Conservation (phyloP, 108 stramenopile genomes). For the Cyclotella kingstonii region DNA sequence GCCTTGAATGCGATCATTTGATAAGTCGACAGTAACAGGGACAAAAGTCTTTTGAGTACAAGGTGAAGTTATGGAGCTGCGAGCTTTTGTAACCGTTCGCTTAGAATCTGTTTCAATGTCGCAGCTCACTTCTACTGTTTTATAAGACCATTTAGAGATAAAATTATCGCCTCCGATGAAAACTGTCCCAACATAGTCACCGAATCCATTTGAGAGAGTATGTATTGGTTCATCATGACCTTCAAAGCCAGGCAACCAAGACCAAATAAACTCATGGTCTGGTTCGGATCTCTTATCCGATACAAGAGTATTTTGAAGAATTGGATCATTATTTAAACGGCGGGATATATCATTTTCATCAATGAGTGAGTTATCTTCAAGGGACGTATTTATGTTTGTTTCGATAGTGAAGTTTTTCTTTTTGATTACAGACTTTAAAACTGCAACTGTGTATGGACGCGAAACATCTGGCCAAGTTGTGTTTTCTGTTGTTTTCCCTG, state of each 20-base stretch:
- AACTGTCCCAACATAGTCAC: constrained; percentile 69
- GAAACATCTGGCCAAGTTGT: constrained; percentile 76
- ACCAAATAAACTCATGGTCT: constrained; percentile 86
- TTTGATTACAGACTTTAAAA: constrained; percentile 75
- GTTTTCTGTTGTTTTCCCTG: constrained; percentile 63
- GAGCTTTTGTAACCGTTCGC: constrained; percentile 21
- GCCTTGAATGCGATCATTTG: constrained; percentile 65
- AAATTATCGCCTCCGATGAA: constrained; percentile 93
- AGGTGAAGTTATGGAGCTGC: constrained; percentile 16
- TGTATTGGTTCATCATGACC: constrained; percentile 90
- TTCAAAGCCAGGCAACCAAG: constrained; percentile 93
- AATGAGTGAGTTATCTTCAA: constrained; percentile 19
- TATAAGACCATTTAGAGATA: constrained; percentile 79
- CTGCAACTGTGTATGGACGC: constrained; percentile 79
- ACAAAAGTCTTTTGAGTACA: constrained; percentile 50
- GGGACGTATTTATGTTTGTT: constrained; percentile 13
- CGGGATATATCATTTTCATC: constrained; percentile 13
- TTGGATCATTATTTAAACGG: constrained; percentile 12
- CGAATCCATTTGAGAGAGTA: constrained; percentile 84
- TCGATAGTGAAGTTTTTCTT: constrained; percentile 35
- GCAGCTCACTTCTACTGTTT: constrained; percentile 47
- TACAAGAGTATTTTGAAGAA: constrained; percentile 15
- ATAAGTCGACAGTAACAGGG: constrained; percentile 69
- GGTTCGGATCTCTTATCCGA: constrained; percentile 30
- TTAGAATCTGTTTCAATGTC: constrained; percentile 27